Conservation (phyloP, 768 basidiomycete species). For the Boletellus ananas region DNA sequence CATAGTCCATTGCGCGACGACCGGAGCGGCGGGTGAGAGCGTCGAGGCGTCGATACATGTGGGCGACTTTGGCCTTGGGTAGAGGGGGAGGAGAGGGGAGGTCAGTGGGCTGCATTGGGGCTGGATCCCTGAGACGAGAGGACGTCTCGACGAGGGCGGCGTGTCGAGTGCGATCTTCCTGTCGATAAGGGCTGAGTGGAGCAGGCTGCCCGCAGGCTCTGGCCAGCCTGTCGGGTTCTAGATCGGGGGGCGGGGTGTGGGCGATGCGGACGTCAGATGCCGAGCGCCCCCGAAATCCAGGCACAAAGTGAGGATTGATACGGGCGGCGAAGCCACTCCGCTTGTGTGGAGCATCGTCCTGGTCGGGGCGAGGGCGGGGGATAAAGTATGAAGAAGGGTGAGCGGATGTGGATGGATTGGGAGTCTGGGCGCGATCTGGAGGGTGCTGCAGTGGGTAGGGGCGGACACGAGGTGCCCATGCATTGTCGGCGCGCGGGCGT, state of each 20-base stretch:
- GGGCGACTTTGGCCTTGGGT: conserved; percentile 18
- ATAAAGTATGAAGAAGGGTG: conserved; percentile 12
- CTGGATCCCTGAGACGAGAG: background rate
- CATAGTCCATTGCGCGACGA: conserved; percentile 27
- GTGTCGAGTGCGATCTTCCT: conserved; percentile 5
- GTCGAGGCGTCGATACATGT: conserved; percentile 27
- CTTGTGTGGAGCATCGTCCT: conserved; percentile 2
- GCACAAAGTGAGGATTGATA: conserved; percentile 7
- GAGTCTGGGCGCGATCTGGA: conserved; percentile 6
- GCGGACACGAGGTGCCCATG: conserved; percentile 23
- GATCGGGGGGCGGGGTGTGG: conserved; percentile 23
- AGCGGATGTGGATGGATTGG: background rate
- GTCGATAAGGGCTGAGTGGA: conserved; percentile 5
- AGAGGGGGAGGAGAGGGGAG: conserved; percentile 5
- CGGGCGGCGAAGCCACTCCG: conserved; percentile 17
- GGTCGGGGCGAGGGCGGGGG: conserved; percentile 12
- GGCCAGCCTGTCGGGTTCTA: conserved; percentile 28
- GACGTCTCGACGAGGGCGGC: background rate
- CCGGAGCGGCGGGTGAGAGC: conserved; percentile 18
- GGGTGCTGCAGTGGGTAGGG: conserved; percentile 9
- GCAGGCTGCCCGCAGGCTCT: conserved; percentile 26
- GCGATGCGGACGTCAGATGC: conserved; percentile 20
- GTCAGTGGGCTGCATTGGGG: too few species aligned
- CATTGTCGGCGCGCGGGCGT: conserved; percentile 17
- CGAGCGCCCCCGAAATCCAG: conserved; percentile 18